Evolutionary conservation across 352 stramenopile species (phyloP), one percentile per base, ranked within the genome.

Genomic region (Phytophthora gonapodyides): DNA sequence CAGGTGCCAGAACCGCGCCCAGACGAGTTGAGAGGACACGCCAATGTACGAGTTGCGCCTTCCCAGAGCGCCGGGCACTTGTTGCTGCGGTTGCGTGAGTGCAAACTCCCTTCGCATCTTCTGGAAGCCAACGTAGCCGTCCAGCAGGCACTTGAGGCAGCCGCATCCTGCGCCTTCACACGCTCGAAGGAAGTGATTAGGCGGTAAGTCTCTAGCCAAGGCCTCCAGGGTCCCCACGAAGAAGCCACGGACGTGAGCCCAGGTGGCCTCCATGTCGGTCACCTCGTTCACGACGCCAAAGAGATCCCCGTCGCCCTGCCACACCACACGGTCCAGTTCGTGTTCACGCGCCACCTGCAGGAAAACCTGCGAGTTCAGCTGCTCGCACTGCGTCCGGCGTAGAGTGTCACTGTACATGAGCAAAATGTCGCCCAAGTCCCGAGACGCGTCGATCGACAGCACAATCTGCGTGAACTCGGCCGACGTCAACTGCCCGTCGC

Each of bases 321-420:
- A 94, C 2, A 87, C 80, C 0, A 75, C 78, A 10, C 78, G 75
- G 42, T 92, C 83, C 1, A 94, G 64, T 15, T 91, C 83, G 61
- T 94, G 75, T 36, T 93, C 83, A 24, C 84, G 82, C 8, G 83
- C 85, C 16, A 94, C 82, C 51, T 89, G 76, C 13, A 93, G 54
- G 41, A 94, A 93, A 6, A 84, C 69, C 11, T 90, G 66, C 0
- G 80, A 62, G 54, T 83, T 68, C 35, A 91, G 77, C 11, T 73
- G 61, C 13, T 87, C 73, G 40, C 72, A 85, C 35, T 84, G 34
- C 0, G 82, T 91, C 33, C 84, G 78, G 1, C 82, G 76, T 43
- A 94, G 40, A 3, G 85, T 91, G 44, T 94, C 85, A 54, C 78
- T 89, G 69, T 91, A 93, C 81, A 94, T 89, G 27, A 91, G 67